Evolutionary conservation across 164 flowering plant genomes (phyloP), one percentile per base, ranked within the genome.

Genomic region (Stephania cephalantha): DNA sequence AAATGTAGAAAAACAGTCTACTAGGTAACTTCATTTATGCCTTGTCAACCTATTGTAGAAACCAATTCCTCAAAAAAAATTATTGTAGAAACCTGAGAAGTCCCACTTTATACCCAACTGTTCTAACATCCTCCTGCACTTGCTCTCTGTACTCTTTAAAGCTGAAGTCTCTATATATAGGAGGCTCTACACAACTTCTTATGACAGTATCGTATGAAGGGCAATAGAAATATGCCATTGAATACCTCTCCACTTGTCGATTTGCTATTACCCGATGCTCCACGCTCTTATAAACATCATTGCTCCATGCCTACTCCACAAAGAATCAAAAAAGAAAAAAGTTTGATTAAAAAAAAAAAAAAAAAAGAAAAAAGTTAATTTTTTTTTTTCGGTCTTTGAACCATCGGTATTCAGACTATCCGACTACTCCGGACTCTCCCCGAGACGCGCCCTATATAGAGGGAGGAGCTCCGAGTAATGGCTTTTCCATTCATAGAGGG

Each of bases 231-330:
- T 87, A 91, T 1, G 95, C 97, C 0, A 79, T 79, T 0, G 98
- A 93, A 71, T 86, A 89, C 68, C 97, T 88, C 71, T 91, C 95
- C 5, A 71, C 79, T 6, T 50, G 11, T 53, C 77, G 74, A 70
- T 91, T 91, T 0, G 89, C 74, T 53, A 89, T 82, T 1, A 93
- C 97, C 20, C 95, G 78, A 61, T 93, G 98, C 63, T 90, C 84
- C 3, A 91, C 95, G 74, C 98, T 93, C 76, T 85, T 90, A 71
- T 91, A 91, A 11, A 85, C 82, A n/a, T 78, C 88, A 65, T 90
- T 93, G 82, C 98, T 93, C 97, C 97, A 91, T 1, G 94, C 98
- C 98, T 92, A 83, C 80, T 78, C 17, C 12, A 22, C 2, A 71
- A 22, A 0, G 29, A 13, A 11, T 55, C 1, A 50, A 50, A 1